Base-by-base conservation (phyloP, 345 rosid species). In the Mercurialis annua region DNA sequence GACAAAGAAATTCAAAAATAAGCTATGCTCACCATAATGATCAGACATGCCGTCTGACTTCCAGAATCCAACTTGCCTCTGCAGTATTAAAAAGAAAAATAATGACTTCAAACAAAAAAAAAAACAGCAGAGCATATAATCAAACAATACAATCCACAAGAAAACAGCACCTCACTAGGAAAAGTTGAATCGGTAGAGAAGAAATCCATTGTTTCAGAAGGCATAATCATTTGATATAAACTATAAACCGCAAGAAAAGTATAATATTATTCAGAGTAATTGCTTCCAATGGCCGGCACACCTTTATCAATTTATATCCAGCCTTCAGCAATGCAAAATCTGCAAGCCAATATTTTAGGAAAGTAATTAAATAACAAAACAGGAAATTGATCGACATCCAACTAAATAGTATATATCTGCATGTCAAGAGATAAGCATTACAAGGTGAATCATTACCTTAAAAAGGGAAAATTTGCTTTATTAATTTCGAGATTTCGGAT, bases 11-110 rank as follows among this genome's bases (percentile, higher is more conserved):
- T 10, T 2, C 8, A 4, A 40, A 1, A 40, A 8, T 1, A 40
- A 40, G 44, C 4, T 7, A 40, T 43, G 81, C 89, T 75, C 48
- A 82, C 85, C 82, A 57, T 66, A 67, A 33, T 61, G 78, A 69
- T 74, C 80, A 50, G 73, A 71, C 66, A 66, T 16, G 26, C 71
- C 38, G 55, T 82, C 78, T 17, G 77, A 68, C 71, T 73, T 85
- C 83, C 83, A 81, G 64, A 78, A 79, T 36, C 84, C 84, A 17
- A 82, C 75, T 70, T 77, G 81, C 68, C 79, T 70, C 82, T 79
- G 81, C 74, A 80, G 7, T 18, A 49, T 46, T 30, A 71, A 26
- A 73, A 40, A 8, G 40, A 20, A 53, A 56, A 10, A 43, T 16
- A 20, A 54, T 15, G 26, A 71, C 42, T 40, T 43, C 21, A 21